Evolutionary conservation across 179 eudicot genomes (phyloP).

Genomic region (Gypsophila paniculata): DNA sequence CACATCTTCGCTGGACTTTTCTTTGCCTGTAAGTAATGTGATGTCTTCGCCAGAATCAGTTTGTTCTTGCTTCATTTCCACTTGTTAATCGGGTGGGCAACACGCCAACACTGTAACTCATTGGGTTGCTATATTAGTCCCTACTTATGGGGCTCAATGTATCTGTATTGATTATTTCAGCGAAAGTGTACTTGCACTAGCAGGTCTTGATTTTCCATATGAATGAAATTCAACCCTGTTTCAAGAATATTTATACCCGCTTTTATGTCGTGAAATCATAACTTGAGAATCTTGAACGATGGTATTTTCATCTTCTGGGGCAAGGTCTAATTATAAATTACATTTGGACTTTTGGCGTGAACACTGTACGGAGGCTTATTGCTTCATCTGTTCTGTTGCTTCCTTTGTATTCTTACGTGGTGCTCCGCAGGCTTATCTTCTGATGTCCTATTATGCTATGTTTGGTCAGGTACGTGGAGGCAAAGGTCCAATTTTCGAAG

Average conservation of each 20-base stretch:
- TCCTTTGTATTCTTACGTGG: not conserved
- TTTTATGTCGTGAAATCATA: no score
- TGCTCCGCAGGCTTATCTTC: constrained; percentile 7
- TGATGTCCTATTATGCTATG: constrained; percentile 14
- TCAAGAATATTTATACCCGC: no score
- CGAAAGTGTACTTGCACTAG: no score
- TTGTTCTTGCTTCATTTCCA: not conserved
- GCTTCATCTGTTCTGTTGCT: not conserved
- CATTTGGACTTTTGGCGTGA: not conserved
- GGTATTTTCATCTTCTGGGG: no score
- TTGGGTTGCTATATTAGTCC: no score
- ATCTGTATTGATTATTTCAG: no score
- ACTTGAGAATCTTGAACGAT: no score
- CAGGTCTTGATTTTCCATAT: no score
- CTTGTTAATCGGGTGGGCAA: not conserved
- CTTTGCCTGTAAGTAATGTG: constrained; percentile 23
- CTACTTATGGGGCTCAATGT: no score
- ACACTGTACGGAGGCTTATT: not conserved
- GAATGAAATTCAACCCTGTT: no score
- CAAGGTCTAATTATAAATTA: not conserved
- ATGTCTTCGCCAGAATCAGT: not conserved
- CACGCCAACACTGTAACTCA: not conserved
- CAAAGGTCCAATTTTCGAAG: constrained; percentile 95
- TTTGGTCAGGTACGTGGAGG: constrained; percentile 46
- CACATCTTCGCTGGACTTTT: constrained; percentile 33